A percentile compares a stretch with the other conserved stretches of the same genome.
phyloP scores from a whole-genome alignment of 352 stramenopile genomes.

The Pythium graminicola region DNA sequence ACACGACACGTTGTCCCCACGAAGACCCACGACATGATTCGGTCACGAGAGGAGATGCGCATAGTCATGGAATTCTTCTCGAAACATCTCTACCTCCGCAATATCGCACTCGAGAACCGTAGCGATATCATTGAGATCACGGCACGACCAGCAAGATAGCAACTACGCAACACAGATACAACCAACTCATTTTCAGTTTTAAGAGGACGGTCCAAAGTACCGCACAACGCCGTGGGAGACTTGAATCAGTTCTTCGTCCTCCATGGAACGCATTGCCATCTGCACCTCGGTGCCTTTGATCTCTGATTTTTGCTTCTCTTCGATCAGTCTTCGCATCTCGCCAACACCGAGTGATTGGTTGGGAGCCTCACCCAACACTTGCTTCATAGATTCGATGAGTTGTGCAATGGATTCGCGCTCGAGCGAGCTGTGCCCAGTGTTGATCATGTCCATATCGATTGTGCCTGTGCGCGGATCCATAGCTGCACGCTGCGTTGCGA shows the following conservation, averaged over 20 bases:
- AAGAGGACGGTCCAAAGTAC: slow-evolving; percentile 38
- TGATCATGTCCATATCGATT: slow-evolving; percentile 99
- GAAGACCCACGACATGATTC: slow-evolving; percentile 55
- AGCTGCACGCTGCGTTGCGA: slow-evolving; percentile 94
- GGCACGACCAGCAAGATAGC: not conserved
- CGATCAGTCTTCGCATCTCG: slow-evolving; percentile 82
- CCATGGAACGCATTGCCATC: slow-evolving; percentile 82
- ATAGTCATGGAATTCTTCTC: slow-evolving; percentile 59
- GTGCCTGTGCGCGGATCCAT: slow-evolving; percentile 97
- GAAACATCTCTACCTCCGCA: slow-evolving; percentile 37
- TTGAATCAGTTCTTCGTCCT: slow-evolving; percentile 90
- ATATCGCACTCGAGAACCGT: slow-evolving; percentile 40
- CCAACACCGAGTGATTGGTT: slow-evolving; percentile 75
- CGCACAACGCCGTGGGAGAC: slow-evolving; percentile 86
- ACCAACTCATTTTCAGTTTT: not conserved
- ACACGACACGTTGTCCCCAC: slow-evolving; percentile 13
- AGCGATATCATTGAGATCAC: slow-evolving; percentile 56
- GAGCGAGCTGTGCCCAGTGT: slow-evolving; percentile 87
- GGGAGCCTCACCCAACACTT: slow-evolving; percentile 42
- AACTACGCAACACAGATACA: too few species aligned
- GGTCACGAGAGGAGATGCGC: slow-evolving; percentile 42
- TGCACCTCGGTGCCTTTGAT: slow-evolving; percentile 85
- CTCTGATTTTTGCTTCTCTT: slow-evolving; percentile 73
- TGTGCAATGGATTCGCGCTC: slow-evolving; percentile 79
- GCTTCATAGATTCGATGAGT: slow-evolving; percentile 52